Percentiles rank a stretch among this genome's conserved stretches.
Evolutionary conservation across 495 filamentous ascomycete genomes (phyloP).

Genomic region (Schizothecium vesticola): DNA sequence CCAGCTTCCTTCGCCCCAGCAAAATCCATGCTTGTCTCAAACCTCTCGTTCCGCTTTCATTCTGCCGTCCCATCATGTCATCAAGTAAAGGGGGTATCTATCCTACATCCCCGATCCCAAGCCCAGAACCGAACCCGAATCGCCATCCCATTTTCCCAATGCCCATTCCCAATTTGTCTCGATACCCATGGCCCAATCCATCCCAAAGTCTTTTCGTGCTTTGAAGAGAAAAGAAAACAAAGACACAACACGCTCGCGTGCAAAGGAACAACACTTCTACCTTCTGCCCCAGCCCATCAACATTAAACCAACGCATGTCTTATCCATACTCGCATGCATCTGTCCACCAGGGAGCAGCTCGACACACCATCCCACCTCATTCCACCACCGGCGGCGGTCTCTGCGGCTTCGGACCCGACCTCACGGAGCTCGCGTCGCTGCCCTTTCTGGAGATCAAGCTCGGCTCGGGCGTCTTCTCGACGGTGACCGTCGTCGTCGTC

Average conservation of each 20-base stretch:
- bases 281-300: background rate
- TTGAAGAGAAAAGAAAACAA: background rate
- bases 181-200: background rate
- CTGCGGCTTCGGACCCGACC: background rate
- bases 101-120: constrained; percentile 14
- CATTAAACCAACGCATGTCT: background rate
- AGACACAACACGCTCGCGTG: background rate
- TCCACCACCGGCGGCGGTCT: background rate
- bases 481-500: constrained; percentile 36
- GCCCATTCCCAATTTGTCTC: background rate
- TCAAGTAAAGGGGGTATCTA: constrained; percentile 18
- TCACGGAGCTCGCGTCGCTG: constrained; percentile 11
- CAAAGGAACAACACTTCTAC: background rate
- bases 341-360: constrained; percentile 2
- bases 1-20: background rate
- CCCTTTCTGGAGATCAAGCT: constrained; percentile 2
- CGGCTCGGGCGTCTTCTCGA: constrained; percentile 26
- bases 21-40: background rate
- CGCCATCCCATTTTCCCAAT: background rate
- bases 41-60: background rate
- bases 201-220: background rate
- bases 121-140: background rate
- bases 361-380: background rate
- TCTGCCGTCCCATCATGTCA: constrained; percentile 2
- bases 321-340: background rate